These are phyloP conservation scores for Hemileccinum impolitum DNA, from an alignment of 768 basidiomycete genomes.

Conservation along the genomic window DNA sequence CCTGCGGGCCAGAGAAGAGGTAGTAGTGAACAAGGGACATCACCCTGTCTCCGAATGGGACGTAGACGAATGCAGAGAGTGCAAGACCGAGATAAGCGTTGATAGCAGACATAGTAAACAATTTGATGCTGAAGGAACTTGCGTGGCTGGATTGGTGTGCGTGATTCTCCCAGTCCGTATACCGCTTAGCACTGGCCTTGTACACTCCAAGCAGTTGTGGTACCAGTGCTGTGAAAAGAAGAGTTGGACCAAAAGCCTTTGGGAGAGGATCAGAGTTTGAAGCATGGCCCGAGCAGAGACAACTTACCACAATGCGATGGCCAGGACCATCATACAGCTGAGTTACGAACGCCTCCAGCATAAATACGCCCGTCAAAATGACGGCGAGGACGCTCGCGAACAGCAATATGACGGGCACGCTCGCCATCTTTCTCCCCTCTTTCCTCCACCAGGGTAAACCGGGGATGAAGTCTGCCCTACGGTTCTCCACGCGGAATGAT, in stretches of 20 bases:
- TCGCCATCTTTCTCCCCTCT: slow-evolving; percentile 63
- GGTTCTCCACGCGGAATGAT: slow-evolving; percentile 71
- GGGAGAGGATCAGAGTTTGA: neutral
- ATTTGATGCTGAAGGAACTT: slow-evolving; percentile 82
- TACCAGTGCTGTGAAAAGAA: slow-evolving; percentile 77
- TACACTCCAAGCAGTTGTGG: slow-evolving; percentile 77
- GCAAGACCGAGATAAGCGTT: slow-evolving; percentile 91
- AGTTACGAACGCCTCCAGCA: slow-evolving; percentile 88
- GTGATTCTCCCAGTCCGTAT: slow-evolving; percentile 94
- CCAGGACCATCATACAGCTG: slow-evolving; percentile 88
- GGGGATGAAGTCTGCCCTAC: slow-evolving; percentile 54
- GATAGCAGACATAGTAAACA: slow-evolving; percentile 83
- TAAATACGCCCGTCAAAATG: slow-evolving; percentile 77
- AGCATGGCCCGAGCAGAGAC: neutral
- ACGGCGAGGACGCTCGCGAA: slow-evolving; percentile 69
- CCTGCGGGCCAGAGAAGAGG: slow-evolving; percentile 24
- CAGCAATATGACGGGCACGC: slow-evolving; percentile 66
- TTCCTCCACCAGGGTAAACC: slow-evolving; percentile 71
- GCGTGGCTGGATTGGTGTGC: slow-evolving; percentile 72
- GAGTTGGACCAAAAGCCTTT: slow-evolving; percentile 77
- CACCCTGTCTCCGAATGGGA: slow-evolving; percentile 85
- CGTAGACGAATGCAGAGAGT: slow-evolving; percentile 93
- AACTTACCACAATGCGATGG: slow-evolving; percentile 68
- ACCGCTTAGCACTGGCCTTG: slow-evolving; percentile 57
- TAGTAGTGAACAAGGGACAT: slow-evolving; percentile 52